phyloP scores from a whole-genome alignment of 805 yeast genomes.

The Lipomyces sp. region DNA sequence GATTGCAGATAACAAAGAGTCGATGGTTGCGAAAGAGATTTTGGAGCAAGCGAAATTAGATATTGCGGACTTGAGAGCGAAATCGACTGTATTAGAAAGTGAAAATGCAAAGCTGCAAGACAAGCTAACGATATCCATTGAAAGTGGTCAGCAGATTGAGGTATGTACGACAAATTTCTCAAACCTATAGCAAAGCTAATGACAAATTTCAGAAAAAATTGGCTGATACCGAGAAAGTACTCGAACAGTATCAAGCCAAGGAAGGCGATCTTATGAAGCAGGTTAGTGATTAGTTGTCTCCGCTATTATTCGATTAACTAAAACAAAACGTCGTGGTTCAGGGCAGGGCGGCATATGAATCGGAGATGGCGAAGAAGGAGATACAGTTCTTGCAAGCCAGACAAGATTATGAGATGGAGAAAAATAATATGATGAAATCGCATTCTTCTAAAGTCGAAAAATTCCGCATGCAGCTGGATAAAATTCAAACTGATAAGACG shows the following conservation, averaged over 20 bases:
- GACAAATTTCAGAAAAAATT: neutral
- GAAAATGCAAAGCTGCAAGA: neutral
- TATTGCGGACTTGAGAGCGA: neutral
- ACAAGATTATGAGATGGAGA: slow-evolving; percentile 6
- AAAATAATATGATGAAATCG: slow-evolving; percentile 6
- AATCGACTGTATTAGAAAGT: neutral
- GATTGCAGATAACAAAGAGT: slow-evolving; percentile 6
- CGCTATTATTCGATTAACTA: neutral
- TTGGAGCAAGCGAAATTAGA: neutral
- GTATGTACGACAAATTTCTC: neutral
- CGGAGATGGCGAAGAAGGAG: slow-evolving; percentile 5
- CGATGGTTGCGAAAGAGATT: neutral
- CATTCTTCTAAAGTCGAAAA: slow-evolving; percentile 1
- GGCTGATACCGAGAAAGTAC: neutral
- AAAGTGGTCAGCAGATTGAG: neutral
- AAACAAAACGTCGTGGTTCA: neutral
- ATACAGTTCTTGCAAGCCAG: neutral
- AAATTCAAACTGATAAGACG: neutral
- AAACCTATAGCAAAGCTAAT: neutral
- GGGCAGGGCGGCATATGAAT: slow-evolving; percentile 5
- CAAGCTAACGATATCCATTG: neutral
- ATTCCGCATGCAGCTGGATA: neutral
- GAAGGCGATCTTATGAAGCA: neutral
- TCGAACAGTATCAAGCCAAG: neutral
- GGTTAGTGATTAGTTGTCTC: neutral